These are phyloP conservation scores for Ceratobasidium sp. DNA, from an alignment of 1,284 basidiomycete genomes.

Conservation along the genomic window DNA sequence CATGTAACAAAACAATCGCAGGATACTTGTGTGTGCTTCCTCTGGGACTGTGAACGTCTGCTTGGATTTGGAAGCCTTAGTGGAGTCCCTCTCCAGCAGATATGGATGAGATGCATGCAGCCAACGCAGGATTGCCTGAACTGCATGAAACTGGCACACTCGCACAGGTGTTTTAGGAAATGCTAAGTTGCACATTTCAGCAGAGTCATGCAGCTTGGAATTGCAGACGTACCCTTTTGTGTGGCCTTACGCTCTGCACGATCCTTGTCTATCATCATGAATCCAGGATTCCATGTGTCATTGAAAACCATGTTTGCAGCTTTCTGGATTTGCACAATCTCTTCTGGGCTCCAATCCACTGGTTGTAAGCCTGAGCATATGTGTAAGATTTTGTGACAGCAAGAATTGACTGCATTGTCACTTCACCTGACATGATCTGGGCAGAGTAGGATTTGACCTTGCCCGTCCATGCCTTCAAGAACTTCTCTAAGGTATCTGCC, in stretches of 20 bases:
- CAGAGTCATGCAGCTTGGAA: not conserved
- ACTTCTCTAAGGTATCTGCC: not conserved
- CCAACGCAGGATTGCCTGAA: slow-evolving; percentile 2
- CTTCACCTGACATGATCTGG: not conserved
- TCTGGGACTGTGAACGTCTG: slow-evolving; percentile 1
- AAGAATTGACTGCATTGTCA: too few relatives aligned
- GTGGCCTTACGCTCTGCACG: slow-evolving; percentile 7
- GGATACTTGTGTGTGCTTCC: not conserved
- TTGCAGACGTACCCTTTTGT: not conserved
- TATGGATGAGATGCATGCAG: not conserved
- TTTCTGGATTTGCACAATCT: not conserved
- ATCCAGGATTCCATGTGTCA: not conserved
- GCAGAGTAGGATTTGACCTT: not conserved
- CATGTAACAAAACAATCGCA: not conserved
- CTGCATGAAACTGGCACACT: slow-evolving; percentile 22
- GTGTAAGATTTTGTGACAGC: too few relatives aligned
- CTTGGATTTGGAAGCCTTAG: not conserved
- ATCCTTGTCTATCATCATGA: slow-evolving; percentile 24
- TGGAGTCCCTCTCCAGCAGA: too few relatives aligned
- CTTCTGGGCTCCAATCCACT: not conserved
- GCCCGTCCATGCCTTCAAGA: not conserved
- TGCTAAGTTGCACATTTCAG: too few relatives aligned
- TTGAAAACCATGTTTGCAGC: not conserved
- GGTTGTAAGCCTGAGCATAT: not conserved
- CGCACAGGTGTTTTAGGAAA: not conserved